These are phyloP conservation scores for Dichotomocladium elegans DNA, from an alignment of 371 early-diverging fungal genomes.

Conservation along the genomic window DNA sequence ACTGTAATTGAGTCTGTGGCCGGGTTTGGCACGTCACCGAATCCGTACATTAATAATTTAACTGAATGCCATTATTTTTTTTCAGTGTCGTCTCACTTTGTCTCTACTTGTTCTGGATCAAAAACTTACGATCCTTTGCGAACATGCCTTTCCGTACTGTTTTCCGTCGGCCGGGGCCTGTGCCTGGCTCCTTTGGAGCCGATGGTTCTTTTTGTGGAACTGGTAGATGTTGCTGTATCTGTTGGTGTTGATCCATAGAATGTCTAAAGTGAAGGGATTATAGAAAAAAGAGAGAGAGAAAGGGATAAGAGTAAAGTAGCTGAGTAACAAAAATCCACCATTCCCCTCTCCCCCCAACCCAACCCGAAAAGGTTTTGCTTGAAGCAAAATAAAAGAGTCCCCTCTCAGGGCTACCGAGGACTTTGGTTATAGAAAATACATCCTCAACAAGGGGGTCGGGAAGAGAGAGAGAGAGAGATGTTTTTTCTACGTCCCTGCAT, in stretches of 20 bases:
- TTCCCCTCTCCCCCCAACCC: too few species aligned
- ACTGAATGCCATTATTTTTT: slow-evolving; percentile 36
- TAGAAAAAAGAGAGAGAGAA: background rate
- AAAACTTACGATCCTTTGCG: slow-evolving; percentile 48
- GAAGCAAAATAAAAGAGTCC: too few species aligned
- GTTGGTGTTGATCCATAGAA: background rate
- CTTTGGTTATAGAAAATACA: too few species aligned
- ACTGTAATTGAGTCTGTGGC: slow-evolving; percentile 88
- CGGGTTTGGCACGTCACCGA: slow-evolving; percentile 95
- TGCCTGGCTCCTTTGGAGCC: slow-evolving; percentile 21
- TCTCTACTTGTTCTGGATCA: too few species aligned
- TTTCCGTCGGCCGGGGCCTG: slow-evolving; percentile 47
- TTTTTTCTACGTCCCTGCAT: too few species aligned
- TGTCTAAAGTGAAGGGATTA: background rate
- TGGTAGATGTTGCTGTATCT: background rate
- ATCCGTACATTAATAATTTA: slow-evolving; percentile 93
- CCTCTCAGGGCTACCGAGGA: too few species aligned
- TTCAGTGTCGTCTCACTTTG: too few species aligned
- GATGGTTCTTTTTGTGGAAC: slow-evolving; percentile 13
- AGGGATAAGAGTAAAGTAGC: background rate
- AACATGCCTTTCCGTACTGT: slow-evolving; percentile 53
- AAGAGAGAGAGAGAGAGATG: too few species aligned
- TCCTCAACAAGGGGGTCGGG: too few species aligned
- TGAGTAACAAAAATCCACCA: too few species aligned
- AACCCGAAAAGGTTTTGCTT: too few species aligned